These are phyloP conservation scores for Tetraselmis chui DNA, from an alignment of 139 green algal species.

Conservation along the genomic window DNA sequence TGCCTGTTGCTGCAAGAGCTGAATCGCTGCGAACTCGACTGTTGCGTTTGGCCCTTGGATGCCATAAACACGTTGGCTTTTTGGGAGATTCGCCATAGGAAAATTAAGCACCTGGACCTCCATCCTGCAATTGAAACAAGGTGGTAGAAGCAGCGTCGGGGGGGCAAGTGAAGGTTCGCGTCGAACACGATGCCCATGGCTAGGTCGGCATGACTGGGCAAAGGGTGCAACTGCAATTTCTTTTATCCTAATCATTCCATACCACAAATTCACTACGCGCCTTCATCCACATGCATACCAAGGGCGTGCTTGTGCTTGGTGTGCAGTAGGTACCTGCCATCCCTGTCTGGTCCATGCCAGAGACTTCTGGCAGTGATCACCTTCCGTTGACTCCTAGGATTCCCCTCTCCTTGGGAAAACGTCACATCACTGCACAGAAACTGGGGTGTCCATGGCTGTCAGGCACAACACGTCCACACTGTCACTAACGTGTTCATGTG, in stretches of 20 bases:
- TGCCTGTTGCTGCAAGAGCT: background rate
- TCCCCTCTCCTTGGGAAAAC: background rate
- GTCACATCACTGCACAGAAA: background rate
- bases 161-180: too few relatives aligned
- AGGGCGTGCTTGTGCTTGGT: too few relatives aligned
- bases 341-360: slow-evolving; percentile 75
- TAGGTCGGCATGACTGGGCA: too few relatives aligned
- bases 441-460: too few relatives aligned
- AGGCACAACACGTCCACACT: background rate
- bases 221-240: too few relatives aligned
- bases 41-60: background rate
- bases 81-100: background rate
- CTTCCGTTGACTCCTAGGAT: background rate
- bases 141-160: background rate
- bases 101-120: background rate
- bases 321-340: slow-evolving; percentile 69
- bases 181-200: too few relatives aligned
- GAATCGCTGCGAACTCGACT: background rate
- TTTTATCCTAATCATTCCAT: too few relatives aligned
- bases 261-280: too few relatives aligned
- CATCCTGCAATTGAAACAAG: background rate
- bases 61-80: background rate
- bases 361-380: slow-evolving; percentile 12
- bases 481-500: background rate
- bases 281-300: too few relatives aligned